phyloP scores from a whole-genome alignment of 2,329 filamentous ascomycete genomes.

The Aspergillus uvarum region DNA sequence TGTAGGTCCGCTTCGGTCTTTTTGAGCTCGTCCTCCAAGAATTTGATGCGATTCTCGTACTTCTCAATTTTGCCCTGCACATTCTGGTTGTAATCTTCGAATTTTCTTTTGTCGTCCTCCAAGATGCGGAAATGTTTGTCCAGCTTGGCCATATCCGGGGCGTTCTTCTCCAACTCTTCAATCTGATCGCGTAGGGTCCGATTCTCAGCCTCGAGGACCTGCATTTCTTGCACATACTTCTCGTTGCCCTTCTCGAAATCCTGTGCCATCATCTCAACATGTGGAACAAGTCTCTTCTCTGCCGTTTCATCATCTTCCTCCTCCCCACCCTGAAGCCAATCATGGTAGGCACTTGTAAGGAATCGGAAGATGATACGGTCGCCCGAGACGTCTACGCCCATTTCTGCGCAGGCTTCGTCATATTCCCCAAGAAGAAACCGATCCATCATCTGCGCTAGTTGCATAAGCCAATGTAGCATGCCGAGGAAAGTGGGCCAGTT shows the following conservation, averaged over 20 bases:
- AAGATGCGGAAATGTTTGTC: constrained; percentile 91
- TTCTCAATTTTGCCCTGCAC: constrained; percentile 85
- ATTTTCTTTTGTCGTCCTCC: constrained; percentile 91
- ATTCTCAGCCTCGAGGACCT: constrained; percentile 83
- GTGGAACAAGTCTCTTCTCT: constrained; percentile 74
- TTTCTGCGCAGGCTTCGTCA: constrained; percentile 85
- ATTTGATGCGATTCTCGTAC: constrained; percentile 75
- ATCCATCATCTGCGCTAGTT: constrained; percentile 90
- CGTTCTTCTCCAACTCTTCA: constrained; percentile 82
- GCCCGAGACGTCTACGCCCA: constrained; percentile 80
- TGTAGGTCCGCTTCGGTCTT: constrained; percentile 73
- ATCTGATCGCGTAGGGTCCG: constrained; percentile 79
- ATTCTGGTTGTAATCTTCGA: constrained; percentile 87
- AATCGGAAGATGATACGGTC: constrained; percentile 96
- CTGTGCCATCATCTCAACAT: constrained; percentile 81
- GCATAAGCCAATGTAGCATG: constrained; percentile 98
- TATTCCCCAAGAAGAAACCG: constrained; percentile 75
- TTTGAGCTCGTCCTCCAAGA: constrained; percentile 82
- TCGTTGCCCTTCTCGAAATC: constrained; percentile 85
- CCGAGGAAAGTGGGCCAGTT: constrained; percentile 97
- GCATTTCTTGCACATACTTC: constrained; percentile 78
- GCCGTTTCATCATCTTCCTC: constrained; percentile 84
- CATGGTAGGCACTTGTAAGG: constrained; percentile 81
- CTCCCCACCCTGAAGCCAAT: constrained; percentile 91
- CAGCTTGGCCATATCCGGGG: constrained; percentile 76